Evolutionary conservation across 306 rosid species (phyloP).

Genomic region (Rosa multiflora): DNA sequence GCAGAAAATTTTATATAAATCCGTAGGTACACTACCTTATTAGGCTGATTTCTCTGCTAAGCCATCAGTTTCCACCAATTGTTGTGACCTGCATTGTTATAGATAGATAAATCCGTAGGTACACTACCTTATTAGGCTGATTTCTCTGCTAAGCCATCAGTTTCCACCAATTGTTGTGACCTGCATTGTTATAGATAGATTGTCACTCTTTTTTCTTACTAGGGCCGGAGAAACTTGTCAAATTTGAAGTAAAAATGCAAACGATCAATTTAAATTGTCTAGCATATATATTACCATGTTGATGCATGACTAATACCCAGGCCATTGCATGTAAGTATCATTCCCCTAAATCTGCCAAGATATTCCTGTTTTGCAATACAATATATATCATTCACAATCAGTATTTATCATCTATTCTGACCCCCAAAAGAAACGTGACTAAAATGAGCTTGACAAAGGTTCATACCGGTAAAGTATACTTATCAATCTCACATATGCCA

Average conservation of each 20-base stretch:
- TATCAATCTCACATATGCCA: constrained; percentile 64
- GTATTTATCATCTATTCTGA: not conserved
- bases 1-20: not conserved
- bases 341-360: constrained; percentile 74
- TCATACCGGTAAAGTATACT: constrained; percentile 66
- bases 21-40: constrained; percentile 3
- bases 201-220: not conserved
- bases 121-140: constrained; percentile 13
- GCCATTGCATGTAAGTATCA: constrained; percentile 88
- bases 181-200: constrained; percentile 42
- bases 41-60: constrained; percentile 22
- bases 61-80: constrained; percentile 40
- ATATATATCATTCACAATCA: not conserved
- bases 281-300: constrained; percentile 41
- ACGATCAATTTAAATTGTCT: not conserved
- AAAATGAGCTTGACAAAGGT: not conserved
- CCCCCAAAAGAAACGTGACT: not conserved
- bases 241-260: not conserved
- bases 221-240: not conserved
- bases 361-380: constrained; percentile 52
- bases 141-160: constrained; percentile 28
- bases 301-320: constrained; percentile 59
- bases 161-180: constrained; percentile 50
- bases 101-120: not conserved
- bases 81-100: constrained; percentile 55